Conservation (phyloP, 2,329 filamentous ascomycete species). For the Fusarium multiceps region DNA sequence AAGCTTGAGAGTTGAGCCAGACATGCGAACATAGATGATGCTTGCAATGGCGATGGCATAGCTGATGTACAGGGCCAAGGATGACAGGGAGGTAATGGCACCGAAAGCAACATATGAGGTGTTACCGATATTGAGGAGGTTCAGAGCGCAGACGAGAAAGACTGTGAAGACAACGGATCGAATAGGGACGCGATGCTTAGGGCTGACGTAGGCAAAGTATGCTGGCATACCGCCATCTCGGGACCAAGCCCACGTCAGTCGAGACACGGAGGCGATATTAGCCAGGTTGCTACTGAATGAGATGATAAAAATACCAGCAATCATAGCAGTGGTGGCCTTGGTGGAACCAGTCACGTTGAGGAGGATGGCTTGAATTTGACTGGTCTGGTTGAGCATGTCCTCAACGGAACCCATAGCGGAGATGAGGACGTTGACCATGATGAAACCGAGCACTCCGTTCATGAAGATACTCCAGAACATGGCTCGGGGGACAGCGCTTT, state of each 20-base stretch:
- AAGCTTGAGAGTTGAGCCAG: slow-evolving; percentile 23
- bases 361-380: slow-evolving; percentile 41
- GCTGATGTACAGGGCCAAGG: slow-evolving; percentile 42
- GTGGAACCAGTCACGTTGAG: slow-evolving; percentile 34
- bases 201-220: slow-evolving; percentile 43
- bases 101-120: slow-evolving; percentile 44
- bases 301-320: slow-evolving; percentile 41
- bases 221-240: slow-evolving; percentile 43
- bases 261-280: slow-evolving; percentile 43
- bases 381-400: slow-evolving; percentile 38
- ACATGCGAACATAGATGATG: slow-evolving; percentile 39
- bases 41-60: slow-evolving; percentile 43
- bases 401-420: slow-evolving; percentile 43
- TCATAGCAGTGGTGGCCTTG: slow-evolving; percentile 41
- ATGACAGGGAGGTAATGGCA: slow-evolving; percentile 41
- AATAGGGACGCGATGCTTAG: slow-evolving; percentile 38
- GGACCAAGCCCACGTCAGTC: slow-evolving; percentile 43
- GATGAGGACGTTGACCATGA: slow-evolving; percentile 45
- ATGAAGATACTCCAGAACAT: slow-evolving; percentile 48
- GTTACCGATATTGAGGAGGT: slow-evolving; percentile 43
- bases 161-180: slow-evolving; percentile 41
- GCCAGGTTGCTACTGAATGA: slow-evolving; percentile 43
- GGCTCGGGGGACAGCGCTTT: slow-evolving; percentile 41
- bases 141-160: slow-evolving; percentile 43
- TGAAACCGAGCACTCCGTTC: slow-evolving; percentile 43